A percentile compares a stretch with the other conserved stretches of the same genome.
phyloP scores from a whole-genome alignment of 2,329 filamentous ascomycete genomes.

The Spiromastix sp. region DNA sequence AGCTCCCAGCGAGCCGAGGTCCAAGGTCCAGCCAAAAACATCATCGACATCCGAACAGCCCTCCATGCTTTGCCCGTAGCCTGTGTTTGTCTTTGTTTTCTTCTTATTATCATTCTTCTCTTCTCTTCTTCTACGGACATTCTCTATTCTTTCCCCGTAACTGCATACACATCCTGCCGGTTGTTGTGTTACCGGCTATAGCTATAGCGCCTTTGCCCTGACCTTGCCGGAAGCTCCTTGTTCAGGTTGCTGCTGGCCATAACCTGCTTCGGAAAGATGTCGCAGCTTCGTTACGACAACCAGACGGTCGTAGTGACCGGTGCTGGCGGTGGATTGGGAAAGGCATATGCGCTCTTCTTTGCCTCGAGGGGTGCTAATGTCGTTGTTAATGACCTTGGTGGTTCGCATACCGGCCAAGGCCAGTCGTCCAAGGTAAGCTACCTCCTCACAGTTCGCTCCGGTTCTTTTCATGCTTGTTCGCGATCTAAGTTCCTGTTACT shows the following conservation, averaged over 20 bases:
- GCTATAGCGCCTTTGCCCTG: too few species aligned
- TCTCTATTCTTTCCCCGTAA: too few species aligned
- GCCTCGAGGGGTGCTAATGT: slow-evolving; percentile 84
- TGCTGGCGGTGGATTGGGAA: slow-evolving; percentile 71
- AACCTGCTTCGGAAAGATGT: slow-evolving; percentile 42
- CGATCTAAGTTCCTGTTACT: background rate
- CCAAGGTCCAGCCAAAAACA: too few species aligned
- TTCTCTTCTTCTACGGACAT: slow-evolving; percentile 4
- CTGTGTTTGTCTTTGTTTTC: slow-evolving; percentile 1
- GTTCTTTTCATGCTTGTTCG: background rate
- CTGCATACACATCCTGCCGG: too few species aligned
- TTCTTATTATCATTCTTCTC: slow-evolving; percentile 11
- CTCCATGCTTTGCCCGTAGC: slow-evolving; percentile 3
- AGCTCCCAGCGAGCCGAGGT: too few species aligned
- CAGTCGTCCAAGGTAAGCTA: slow-evolving; percentile 70
- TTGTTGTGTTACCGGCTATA: too few species aligned
- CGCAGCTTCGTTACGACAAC: slow-evolving; percentile 71
- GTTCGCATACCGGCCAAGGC: slow-evolving; percentile 87
- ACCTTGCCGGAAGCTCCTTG: too few species aligned
- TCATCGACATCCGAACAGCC: too few species aligned
- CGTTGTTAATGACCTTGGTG: slow-evolving; percentile 93
- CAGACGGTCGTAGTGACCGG: slow-evolving; percentile 85
- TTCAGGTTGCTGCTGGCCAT: too few species aligned
- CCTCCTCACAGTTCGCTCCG: background rate
- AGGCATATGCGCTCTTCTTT: slow-evolving; percentile 80